A percentile compares a stretch with the other conserved stretches of the same genome.
phyloP scores from a whole-genome alignment of 345 rosid genomes.

The Trapa bicornis region DNA sequence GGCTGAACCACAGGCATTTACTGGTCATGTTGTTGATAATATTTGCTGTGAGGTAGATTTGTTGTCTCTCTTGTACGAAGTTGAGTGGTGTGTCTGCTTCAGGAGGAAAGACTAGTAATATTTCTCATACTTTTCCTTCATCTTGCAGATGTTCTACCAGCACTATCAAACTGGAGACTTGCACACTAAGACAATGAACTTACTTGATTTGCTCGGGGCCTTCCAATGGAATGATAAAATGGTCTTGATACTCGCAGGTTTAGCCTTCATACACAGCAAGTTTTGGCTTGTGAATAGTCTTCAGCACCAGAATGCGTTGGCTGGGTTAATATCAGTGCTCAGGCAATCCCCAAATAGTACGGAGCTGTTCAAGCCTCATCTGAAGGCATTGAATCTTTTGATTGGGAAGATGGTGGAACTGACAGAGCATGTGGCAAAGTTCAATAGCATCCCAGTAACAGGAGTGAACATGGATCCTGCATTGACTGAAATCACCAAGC shows the following conservation, averaged over 20 bases:
- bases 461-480: constrained; percentile 28
- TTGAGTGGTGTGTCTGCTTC: not conserved
- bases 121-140: constrained; percentile 3
- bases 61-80: not conserved
- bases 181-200: constrained; percentile 34
- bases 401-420: constrained; percentile 39
- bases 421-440: constrained; percentile 41
- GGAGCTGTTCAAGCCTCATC: constrained; percentile 29
- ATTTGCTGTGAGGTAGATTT: constrained; percentile 4
- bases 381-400: constrained; percentile 41
- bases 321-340: constrained; percentile 42
- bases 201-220: constrained; percentile 46
- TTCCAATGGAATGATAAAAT: constrained; percentile 72
- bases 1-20: not conserved
- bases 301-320: constrained; percentile 32
- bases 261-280: constrained; percentile 47
- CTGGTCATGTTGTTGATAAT: not conserved
- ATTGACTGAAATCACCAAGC: constrained; percentile 27
- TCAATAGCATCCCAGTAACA: constrained; percentile 35
- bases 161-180: constrained; percentile 23
- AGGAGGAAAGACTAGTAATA: not conserved
- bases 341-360: constrained; percentile 34
- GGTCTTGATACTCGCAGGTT: constrained; percentile 53
- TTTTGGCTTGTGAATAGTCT: constrained; percentile 44
- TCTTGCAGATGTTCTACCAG: constrained; percentile 41